Evolutionary conservation across 179 eudicot genomes (phyloP).

Genomic region (Beta corolliflora): DNA sequence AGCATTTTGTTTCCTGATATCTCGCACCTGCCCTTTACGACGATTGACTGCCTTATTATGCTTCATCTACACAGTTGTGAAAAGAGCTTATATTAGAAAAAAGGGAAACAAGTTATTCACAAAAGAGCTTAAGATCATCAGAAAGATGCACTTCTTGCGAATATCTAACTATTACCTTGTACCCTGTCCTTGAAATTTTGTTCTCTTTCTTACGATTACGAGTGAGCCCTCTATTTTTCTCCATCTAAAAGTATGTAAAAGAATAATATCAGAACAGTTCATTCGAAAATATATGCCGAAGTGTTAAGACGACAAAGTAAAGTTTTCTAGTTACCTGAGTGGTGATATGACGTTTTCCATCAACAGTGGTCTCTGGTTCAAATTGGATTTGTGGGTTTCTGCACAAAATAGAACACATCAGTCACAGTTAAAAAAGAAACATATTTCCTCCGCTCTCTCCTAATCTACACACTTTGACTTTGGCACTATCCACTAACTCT

Average conservation of each 20-base stretch:
- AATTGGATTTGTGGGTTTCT: slow-evolving; percentile 42
- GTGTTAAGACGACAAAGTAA: neutral
- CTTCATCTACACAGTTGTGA: slow-evolving; percentile 50
- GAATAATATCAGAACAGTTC: neutral
- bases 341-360: slow-evolving; percentile 82
- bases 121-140: neutral
- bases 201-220: slow-evolving; percentile 66
- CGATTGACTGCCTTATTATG: slow-evolving; percentile 50
- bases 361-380: slow-evolving; percentile 54
- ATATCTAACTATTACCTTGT: slow-evolving; percentile 52
- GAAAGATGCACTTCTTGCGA: neutral
- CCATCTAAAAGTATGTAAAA: slow-evolving; percentile 52
- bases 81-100: neutral
- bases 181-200: slow-evolving; percentile 92
- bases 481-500: no score
- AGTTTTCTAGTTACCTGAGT: slow-evolving; percentile 49
- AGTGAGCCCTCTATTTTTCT: slow-evolving; percentile 91
- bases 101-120: neutral
- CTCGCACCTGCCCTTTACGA: slow-evolving; percentile 77
- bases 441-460: no score
- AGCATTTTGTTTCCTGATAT: slow-evolving; percentile 48
- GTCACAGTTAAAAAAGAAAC: no score
- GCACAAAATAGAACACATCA: slow-evolving; percentile 30
- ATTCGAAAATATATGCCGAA: neutral
- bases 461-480: no score